Conservation (phyloP, 2,329 filamentous ascomycete genomes). For the Aspergillus sp. region DNA sequence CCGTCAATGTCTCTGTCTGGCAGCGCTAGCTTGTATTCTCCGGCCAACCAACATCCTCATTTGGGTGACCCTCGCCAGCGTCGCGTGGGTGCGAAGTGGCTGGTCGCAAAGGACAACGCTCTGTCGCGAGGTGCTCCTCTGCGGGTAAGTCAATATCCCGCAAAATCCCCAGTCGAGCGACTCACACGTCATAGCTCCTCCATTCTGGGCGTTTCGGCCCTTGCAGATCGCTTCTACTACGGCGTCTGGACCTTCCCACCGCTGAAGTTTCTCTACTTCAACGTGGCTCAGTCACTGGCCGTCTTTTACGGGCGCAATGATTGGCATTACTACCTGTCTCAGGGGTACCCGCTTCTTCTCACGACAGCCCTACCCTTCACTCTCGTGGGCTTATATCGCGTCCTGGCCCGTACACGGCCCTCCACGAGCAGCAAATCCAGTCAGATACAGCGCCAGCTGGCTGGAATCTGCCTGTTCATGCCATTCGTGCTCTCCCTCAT, state of each 20-base stretch:
- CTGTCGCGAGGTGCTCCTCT: slow-evolving; percentile 63
- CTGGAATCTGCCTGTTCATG: slow-evolving; percentile 60
- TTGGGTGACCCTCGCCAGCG: slow-evolving; percentile 68
- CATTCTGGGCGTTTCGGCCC: slow-evolving; percentile 62
- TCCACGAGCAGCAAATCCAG: slow-evolving; percentile 30
- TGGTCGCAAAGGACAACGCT: slow-evolving; percentile 52
- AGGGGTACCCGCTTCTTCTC: slow-evolving; percentile 83
- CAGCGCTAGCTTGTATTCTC: slow-evolving; percentile 78
- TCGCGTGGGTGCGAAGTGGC: slow-evolving; percentile 49
- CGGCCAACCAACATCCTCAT: slow-evolving; percentile 87
- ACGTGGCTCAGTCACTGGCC: slow-evolving; percentile 81
- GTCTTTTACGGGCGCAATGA: slow-evolving; percentile 90
- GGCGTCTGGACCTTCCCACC: slow-evolving; percentile 84
- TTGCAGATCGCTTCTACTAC: slow-evolving; percentile 78
- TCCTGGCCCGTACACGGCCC: slow-evolving; percentile 38
- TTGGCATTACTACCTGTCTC: slow-evolving; percentile 88
- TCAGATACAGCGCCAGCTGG: slow-evolving; percentile 54
- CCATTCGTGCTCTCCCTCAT: slow-evolving; percentile 69
- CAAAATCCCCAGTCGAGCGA: neutral
- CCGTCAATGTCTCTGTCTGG: slow-evolving; percentile 67
- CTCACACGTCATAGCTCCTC: slow-evolving; percentile 42
- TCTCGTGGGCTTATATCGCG: slow-evolving; percentile 60
- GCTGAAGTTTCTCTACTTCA: slow-evolving; percentile 84
- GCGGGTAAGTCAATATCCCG: slow-evolving; percentile 40
- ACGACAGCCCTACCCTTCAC: slow-evolving; percentile 81